phyloP scores from a whole-genome alignment of 306 rosid species.

The Boehmeria nivea region DNA sequence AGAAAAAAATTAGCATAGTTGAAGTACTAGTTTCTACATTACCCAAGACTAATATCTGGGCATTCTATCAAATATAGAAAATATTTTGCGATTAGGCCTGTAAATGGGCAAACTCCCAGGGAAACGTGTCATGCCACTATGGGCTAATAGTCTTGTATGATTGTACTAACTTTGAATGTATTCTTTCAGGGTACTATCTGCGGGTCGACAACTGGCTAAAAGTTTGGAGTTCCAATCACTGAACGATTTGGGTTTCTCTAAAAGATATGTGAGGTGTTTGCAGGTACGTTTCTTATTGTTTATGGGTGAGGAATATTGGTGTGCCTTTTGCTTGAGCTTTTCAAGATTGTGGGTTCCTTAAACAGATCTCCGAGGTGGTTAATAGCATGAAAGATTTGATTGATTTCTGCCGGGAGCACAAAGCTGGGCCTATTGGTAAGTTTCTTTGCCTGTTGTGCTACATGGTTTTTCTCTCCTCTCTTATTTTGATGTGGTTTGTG shows the following conservation, averaged over 20 bases:
- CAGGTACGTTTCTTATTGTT: slow-evolving; percentile 51
- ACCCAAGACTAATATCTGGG: no score
- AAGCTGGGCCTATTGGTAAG: slow-evolving; percentile 79
- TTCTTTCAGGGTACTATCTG: slow-evolving; percentile 68
- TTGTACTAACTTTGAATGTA: slow-evolving; percentile 8
- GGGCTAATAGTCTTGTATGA: no score
- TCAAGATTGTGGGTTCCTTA: slow-evolving; percentile 21
- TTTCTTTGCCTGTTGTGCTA: neutral
- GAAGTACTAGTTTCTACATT: no score
- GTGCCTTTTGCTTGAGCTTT: slow-evolving; percentile 2
- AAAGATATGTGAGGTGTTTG: slow-evolving; percentile 95
- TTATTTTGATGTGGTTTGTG: slow-evolving; percentile 4
- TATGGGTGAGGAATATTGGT: neutral
- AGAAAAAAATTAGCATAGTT: no score
- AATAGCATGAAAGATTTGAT: slow-evolving; percentile 93
- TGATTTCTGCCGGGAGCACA: slow-evolving; percentile 67
- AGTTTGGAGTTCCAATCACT: slow-evolving; percentile 83
- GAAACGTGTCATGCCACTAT: no score
- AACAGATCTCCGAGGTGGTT: slow-evolving; percentile 92
- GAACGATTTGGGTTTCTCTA: slow-evolving; percentile 91
- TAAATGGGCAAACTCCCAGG: no score
- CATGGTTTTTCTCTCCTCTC: neutral
- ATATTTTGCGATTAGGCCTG: no score
- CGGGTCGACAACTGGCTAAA: slow-evolving; percentile 93
- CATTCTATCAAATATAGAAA: no score